phyloP scores from a whole-genome alignment of 2,329 filamentous ascomycete genomes.

The Grosmannia clavigera region DNA sequence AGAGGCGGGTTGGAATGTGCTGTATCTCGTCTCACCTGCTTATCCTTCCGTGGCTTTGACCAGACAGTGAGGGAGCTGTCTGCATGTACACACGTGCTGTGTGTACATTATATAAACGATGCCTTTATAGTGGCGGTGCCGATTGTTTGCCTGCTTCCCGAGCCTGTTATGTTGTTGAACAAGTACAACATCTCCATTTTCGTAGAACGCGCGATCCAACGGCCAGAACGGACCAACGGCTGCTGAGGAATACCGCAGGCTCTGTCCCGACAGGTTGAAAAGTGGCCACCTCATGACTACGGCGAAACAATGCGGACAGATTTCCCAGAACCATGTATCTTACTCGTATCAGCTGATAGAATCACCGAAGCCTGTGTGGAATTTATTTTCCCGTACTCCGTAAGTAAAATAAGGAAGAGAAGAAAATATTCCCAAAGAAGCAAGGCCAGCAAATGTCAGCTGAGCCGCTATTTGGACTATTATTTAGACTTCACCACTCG shows the following conservation, averaged over 20 bases:
- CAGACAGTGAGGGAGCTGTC: neutral
- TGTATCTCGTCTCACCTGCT: neutral
- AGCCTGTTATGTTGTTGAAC: neutral
- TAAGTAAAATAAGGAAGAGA: neutral
- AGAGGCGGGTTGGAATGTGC: no score
- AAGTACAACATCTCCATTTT: neutral
- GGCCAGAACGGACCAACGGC: neutral
- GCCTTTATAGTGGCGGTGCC: neutral
- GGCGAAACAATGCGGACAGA: neutral
- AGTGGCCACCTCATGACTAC: neutral
- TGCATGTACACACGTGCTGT: neutral
- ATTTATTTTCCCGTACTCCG: neutral
- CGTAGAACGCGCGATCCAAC: neutral
- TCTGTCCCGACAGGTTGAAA: neutral
- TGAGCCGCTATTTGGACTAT: neutral
- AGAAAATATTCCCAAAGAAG: neutral
- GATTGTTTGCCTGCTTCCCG: neutral
- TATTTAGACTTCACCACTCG: no score
- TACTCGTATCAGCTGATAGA: no score
- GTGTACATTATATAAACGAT: neutral
- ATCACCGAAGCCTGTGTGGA: neutral
- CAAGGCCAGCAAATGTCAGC: neutral
- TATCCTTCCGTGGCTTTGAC: neutral
- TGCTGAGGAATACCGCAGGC: neutral
- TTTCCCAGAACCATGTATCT: neutral